Base-by-base conservation (phyloP, 2,329 filamentous ascomycete genomes). In the Aspergillus melleus region DNA sequence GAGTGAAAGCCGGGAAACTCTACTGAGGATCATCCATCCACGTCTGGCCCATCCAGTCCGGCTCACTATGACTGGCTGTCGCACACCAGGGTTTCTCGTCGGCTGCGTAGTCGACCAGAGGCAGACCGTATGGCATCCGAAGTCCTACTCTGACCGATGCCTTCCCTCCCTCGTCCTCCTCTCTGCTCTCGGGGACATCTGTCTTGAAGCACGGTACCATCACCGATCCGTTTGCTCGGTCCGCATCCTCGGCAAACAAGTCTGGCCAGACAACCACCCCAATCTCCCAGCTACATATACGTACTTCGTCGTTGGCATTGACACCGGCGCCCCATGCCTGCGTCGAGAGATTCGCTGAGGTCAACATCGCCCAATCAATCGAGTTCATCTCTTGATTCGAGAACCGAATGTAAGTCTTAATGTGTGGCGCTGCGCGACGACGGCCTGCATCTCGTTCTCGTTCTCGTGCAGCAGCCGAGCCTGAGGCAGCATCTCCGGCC, bases 281-380 rank as follows among this genome's bases (percentile, higher is more conserved):
- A 32, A 91, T 84, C 73, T 96, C 92, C 80, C 89, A 96, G 30
- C 90, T 95, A 59, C 89, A 87, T 29, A 96, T 86, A 39, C 88
- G 83, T 30, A 92, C 78, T 67, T 90, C 84, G 0, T 85, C 86
- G 0, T 81, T 78, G 3, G 79, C 73, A 61, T 83, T 86, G 1
- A 72, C 74, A 2, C 84, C 80, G 42, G 89, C 87, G 1, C 92
- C 92, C 93, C 92, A 96, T 0, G 92, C 92, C 75, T 96, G 92
- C 62, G 88, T 94, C 1, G 90, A 95, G 2, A 96, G 74, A 66
- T 96, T 96, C n/a, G 92, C 92, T n/a, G 90, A 95, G 0, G 91
- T 96, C 2, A 96, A 73, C 64, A 96, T 81, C 1, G 90, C 91
- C 93, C 92, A 96, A 70, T 95, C 90, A 44, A 96, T 87, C 0